A percentile compares a stretch with the other conserved stretches of the same genome.
Evolutionary conservation across 768 basidiomycete species (phyloP).

Genomic region (Scleroderma bovista): DNA sequence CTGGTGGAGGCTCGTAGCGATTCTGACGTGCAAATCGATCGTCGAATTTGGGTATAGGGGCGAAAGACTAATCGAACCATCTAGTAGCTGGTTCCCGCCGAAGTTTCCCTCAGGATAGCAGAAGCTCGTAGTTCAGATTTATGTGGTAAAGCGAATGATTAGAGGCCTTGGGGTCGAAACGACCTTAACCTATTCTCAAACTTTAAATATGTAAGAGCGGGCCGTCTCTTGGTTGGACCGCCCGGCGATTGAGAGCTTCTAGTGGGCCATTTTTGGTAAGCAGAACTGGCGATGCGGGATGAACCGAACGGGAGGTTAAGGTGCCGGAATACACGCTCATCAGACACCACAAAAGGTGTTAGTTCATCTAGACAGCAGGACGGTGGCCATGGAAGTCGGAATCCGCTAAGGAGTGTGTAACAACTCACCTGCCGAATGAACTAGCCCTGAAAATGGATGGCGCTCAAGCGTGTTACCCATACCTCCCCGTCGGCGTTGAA

Average conservation of each 20-base stretch:
- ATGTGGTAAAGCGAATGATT: constrained; percentile 84
- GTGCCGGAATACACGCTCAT: constrained; percentile 79
- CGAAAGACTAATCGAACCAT: constrained; percentile 95
- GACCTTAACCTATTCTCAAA: constrained; percentile 81
- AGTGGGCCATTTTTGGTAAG: constrained; percentile 73
- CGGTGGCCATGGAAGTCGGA: constrained; percentile 84
- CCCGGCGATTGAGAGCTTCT: constrained; percentile 59
- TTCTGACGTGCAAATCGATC: constrained; percentile 97
- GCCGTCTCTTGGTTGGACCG: constrained; percentile 46
- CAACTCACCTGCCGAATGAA: constrained; percentile 89
- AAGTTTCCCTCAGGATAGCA: constrained; percentile 81
- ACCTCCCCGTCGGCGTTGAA: constrained; percentile 43
- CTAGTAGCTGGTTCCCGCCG: constrained; percentile 90
- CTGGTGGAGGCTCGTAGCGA: constrained; percentile 93
- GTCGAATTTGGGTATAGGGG: constrained; percentile 94
- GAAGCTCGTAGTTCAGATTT: constrained; percentile 45
- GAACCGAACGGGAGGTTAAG: constrained; percentile 72
- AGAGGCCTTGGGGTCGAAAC: constrained; percentile 86
- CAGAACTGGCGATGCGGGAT: constrained; percentile 70
- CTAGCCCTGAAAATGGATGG: constrained; percentile 90
- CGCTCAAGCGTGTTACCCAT: constrained; percentile 83
- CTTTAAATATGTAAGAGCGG: constrained; percentile 60
- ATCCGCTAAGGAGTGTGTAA: constrained; percentile 85
- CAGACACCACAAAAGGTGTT: constrained; percentile 84
- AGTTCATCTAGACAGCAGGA: constrained; percentile 87